phyloP scores from a whole-genome alignment of 202 grass and related monocot species.

The Hordeum pubiflorum region DNA sequence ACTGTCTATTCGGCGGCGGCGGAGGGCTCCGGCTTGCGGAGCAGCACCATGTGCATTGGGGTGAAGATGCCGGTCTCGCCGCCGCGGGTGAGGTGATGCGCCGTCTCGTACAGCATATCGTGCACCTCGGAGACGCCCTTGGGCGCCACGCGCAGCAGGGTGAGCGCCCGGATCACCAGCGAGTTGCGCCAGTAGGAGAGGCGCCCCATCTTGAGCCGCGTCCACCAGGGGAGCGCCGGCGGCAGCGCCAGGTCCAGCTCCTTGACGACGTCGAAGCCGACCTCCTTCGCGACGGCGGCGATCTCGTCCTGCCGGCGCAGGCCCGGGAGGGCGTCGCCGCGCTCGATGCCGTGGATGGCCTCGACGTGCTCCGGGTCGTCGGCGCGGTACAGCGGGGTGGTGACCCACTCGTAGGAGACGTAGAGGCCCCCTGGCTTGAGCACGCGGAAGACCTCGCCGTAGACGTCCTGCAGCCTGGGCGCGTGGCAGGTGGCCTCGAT shows the following conservation, averaged over 20 bases:
- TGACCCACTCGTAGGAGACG: conserved; percentile 95
- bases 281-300: conserved; percentile 40
- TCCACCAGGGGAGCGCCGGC: conserved; percentile 61
- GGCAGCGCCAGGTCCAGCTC: conserved; percentile 70
- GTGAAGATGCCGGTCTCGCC: conserved; percentile 62
- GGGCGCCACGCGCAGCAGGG: conserved; percentile 49
- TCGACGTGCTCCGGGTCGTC: conserved; percentile 64
- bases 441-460: conserved; percentile 73
- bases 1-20: not conserved
- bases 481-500: conserved; percentile 98
- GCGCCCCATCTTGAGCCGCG: conserved; percentile 85
- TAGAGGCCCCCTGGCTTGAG: conserved; percentile 73
- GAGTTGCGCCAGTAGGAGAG: conserved; percentile 92
- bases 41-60: conserved; percentile 71
- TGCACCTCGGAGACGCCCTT: conserved; percentile 64
- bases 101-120: conserved; percentile 65
- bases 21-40: conserved; percentile 23
- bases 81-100: conserved; percentile 42
- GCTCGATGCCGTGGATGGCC: conserved; percentile 78
- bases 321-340: conserved; percentile 73
- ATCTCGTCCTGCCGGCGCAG: conserved; percentile 69
- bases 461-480: conserved; percentile 77
- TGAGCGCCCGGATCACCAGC: conserved; percentile 65
- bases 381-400: conserved; percentile 63
- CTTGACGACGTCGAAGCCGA: conserved; percentile 70